These are phyloP conservation scores for Aeminium ludgeri DNA, from an alignment of 495 filamentous ascomycete genomes.

Conservation along the genomic window DNA sequence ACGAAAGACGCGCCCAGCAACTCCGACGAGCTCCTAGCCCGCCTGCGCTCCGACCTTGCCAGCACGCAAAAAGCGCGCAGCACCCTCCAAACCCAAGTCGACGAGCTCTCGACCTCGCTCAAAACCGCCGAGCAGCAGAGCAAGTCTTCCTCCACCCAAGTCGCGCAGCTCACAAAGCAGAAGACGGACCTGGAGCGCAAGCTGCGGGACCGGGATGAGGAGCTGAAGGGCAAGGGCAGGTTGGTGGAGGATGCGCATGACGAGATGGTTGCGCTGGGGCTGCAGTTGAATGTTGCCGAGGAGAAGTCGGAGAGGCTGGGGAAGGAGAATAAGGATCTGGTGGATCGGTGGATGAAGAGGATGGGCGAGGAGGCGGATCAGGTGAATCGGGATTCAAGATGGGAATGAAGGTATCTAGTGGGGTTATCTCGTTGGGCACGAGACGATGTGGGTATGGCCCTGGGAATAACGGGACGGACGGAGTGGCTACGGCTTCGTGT, in stretches of 20 bases:
- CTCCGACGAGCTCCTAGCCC: constrained; percentile 10
- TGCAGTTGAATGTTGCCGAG: constrained; percentile 77
- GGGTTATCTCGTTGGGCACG: too few species aligned
- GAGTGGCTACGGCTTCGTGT: too few species aligned
- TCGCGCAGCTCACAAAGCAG: constrained; percentile 47
- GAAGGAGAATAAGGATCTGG: constrained; percentile 73
- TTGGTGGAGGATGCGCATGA: constrained; percentile 79
- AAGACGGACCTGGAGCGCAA: constrained; percentile 40
- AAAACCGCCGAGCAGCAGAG: constrained; percentile 20
- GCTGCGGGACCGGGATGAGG: constrained; percentile 67
- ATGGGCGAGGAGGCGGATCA: constrained; percentile 73
- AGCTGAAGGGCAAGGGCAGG: constrained; percentile 65
- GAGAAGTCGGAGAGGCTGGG: constrained; percentile 47
- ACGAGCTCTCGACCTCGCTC: constrained; percentile 17
- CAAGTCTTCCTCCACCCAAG: constrained; percentile 31
- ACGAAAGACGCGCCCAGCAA: too few species aligned
- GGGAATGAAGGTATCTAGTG: constrained; percentile 8
- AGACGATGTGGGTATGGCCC: too few species aligned
- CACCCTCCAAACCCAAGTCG: constrained; percentile 18
- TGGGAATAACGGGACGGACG: too few species aligned
- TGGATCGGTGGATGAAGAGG: constrained; percentile 78
- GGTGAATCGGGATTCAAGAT: constrained; percentile 50
- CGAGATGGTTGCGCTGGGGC: constrained; percentile 66
- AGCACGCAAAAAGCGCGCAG: constrained; percentile 23
- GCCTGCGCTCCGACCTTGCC: constrained; percentile 23